Conservation (phyloP, 805 yeast genomes). For the Wickerhamiella sorbophila region DNA sequence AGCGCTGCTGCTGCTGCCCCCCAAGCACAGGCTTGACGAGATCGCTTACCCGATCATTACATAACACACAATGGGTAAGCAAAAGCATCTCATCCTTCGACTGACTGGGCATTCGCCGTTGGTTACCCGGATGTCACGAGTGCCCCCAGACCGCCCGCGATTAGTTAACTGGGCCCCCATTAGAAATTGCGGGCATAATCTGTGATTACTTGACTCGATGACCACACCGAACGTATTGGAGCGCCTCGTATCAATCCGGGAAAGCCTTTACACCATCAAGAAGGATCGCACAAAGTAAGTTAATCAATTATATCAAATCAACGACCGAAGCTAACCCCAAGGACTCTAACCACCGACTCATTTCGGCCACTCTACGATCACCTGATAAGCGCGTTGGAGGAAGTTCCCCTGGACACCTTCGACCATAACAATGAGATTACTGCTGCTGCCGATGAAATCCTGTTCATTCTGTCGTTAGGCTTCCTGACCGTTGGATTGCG, state of each 20-base stretch:
- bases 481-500: slow-evolving; percentile 86
- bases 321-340: background rate
- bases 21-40: no score
- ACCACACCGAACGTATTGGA: no score
- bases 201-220: background rate
- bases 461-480: slow-evolving; percentile 58
- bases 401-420: slow-evolving; percentile 7
- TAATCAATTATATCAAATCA: background rate
- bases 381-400: slow-evolving; percentile 11
- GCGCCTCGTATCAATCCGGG: no score
- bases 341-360: background rate
- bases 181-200: no score
- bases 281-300: slow-evolving; percentile 15
- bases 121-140: no score
- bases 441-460: slow-evolving; percentile 8
- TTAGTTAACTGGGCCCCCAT: no score
- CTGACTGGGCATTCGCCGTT: no score
- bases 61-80: no score
- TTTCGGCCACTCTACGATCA: slow-evolving; percentile 11
- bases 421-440: slow-evolving; percentile 1
- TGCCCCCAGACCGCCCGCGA: no score
- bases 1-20: no score
- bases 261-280: slow-evolving; percentile 3
- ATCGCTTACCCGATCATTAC: no score
- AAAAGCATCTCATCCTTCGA: no score